These are phyloP conservation scores for Cytospora paraplurivora DNA, from an alignment of 2,329 filamentous ascomycete species.

Conservation along the genomic window DNA sequence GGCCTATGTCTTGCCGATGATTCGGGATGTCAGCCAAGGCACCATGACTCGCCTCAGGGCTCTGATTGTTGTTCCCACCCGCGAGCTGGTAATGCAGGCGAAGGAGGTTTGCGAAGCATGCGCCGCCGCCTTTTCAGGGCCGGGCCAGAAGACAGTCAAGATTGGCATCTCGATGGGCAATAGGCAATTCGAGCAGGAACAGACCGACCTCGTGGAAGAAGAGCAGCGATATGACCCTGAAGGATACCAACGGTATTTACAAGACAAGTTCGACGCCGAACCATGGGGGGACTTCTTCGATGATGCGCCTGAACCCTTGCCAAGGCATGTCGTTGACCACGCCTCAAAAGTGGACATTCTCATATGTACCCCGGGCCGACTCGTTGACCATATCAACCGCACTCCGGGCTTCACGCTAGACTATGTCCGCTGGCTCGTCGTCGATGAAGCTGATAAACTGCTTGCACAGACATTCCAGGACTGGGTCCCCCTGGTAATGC, in stretches of 20 bases:
- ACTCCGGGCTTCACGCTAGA: constrained; percentile 81
- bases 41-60: constrained; percentile 70
- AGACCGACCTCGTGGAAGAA: constrained; percentile 50
- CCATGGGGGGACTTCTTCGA: constrained; percentile 43
- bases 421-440: constrained; percentile 81
- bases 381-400: constrained; percentile 86
- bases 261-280: constrained; percentile 44
- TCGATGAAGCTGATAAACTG: constrained; percentile 92
- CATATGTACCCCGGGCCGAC: constrained; percentile 85
- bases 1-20: constrained; percentile 84
- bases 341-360: constrained; percentile 81
- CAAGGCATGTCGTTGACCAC: constrained; percentile 65
- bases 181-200: constrained; percentile 69
- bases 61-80: constrained; percentile 84
- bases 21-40: constrained; percentile 71
- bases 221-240: constrained; percentile 65
- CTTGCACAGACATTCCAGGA: constrained; percentile 91
- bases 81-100: constrained; percentile 87
- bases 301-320: constrained; percentile 44
- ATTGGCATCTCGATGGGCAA: constrained; percentile 83
- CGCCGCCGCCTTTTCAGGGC: constrained; percentile 59
- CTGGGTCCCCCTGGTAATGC: constrained; percentile 76
- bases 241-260: constrained; percentile 48
- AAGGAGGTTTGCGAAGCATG: constrained; percentile 77
- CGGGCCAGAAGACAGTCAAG: constrained; percentile 66